These are phyloP conservation scores for Recurvomyces mirabilis DNA, from an alignment of 495 filamentous ascomycete species.

Conservation along the genomic window DNA sequence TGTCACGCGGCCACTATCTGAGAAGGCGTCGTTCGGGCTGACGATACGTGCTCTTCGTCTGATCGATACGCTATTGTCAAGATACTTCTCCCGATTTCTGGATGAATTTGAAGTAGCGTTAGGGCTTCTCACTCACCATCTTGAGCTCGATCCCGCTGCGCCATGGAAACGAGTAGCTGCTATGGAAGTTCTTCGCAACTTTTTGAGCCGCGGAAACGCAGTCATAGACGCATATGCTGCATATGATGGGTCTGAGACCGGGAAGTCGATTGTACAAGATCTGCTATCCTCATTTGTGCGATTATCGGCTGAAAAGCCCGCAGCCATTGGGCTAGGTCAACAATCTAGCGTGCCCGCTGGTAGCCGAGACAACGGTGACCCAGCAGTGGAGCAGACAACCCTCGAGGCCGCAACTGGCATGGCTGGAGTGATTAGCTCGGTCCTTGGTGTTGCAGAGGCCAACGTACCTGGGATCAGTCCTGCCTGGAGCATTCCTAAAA, in stretches of 20 bases:
- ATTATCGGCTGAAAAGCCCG: constrained; percentile 79
- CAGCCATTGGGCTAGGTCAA: constrained; percentile 72
- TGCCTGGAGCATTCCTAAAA: constrained; percentile 80
- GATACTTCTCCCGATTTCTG: constrained; percentile 61
- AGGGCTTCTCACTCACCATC: constrained; percentile 70
- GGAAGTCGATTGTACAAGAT: constrained; percentile 67
- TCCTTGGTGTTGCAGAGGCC: constrained; percentile 66
- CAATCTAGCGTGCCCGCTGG: constrained; percentile 67
- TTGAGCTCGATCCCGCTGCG: constrained; percentile 68
- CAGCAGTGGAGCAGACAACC: constrained; percentile 60
- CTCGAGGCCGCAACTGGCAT: constrained; percentile 72
- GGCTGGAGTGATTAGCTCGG: constrained; percentile 76
- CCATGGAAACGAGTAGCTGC: constrained; percentile 79
- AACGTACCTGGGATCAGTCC: constrained; percentile 66
- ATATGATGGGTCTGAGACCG: constrained; percentile 62
- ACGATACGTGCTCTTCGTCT: constrained; percentile 75
- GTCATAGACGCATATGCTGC: constrained; percentile 69
- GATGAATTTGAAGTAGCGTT: constrained; percentile 78
- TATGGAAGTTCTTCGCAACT: constrained; percentile 78
- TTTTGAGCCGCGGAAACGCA: constrained; percentile 68
- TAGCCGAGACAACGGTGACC: constrained; percentile 31
- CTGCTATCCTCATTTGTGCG: constrained; percentile 75
- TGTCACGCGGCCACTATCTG: constrained; percentile 64
- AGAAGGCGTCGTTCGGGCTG: constrained; percentile 66
- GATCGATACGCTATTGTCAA: constrained; percentile 62